Evolutionary conservation across 495 filamentous ascomycete genomes (phyloP), one percentile per base, ranked within the genome.

Genomic region (Daldinia concentrica): DNA sequence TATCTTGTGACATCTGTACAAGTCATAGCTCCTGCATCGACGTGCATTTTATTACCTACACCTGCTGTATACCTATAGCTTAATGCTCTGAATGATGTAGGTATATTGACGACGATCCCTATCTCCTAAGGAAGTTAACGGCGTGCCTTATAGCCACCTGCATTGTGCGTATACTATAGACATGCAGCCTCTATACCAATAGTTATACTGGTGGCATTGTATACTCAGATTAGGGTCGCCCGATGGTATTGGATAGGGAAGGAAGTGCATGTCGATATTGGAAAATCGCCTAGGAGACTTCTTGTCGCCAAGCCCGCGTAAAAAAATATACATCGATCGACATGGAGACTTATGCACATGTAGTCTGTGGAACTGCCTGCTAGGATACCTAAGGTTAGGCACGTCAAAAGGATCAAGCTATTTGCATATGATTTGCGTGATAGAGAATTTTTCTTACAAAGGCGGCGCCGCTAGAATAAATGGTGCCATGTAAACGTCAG

Each of bases 361-460:
- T 32, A 8, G 4, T 32, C 7, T 32, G 29, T 32, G 29, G 29
- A 32, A 32, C 29, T 34, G 32, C 32, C 30, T 9, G 29, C 22
- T 52, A 9, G 48, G 22, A n/a, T 45, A 15, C 26, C 34, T 14
- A 36, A 36, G 34, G 34, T 37, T 14, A 19, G 34, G 9, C 34
- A 6, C 54, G 1, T 59, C 2, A 34, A 27, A 59, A 30, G n/a
- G 57, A 26, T 32, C 24, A 48, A 14, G 41, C 57, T 32, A 59
- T 63, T 63, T 63, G 52, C 52, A 68, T 63, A 30, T 37, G 19
- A 19, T 39, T 45, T 69, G 32, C 30, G 27, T 17, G 55, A 69
- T 64, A 43, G 26, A 32, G 30, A 48, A 41, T 19, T 41, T 45
- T 39, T 34, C 32, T 30, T 52, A 30, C 14, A 41, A 41, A 55